Evolutionary conservation across 805 yeast species (phyloP).

Genomic region (Ogataea nitratoaversa): DNA sequence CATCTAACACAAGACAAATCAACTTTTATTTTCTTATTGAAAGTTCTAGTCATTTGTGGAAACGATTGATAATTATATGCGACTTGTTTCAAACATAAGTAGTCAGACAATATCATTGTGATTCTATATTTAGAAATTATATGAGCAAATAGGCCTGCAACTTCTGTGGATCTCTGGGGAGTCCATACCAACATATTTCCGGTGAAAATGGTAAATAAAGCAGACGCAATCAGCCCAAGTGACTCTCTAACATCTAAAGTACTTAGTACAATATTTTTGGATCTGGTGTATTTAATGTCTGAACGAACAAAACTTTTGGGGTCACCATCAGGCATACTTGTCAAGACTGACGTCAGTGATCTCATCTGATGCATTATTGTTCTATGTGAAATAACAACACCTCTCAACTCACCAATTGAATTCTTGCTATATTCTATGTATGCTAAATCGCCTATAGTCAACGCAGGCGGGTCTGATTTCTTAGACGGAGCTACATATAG

Average conservation of each 20-base stretch:
- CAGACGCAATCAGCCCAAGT: conserved; percentile 80
- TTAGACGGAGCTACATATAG: conserved; percentile 54
- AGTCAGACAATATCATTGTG: conserved; percentile 76
- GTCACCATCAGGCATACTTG: conserved; percentile 47
- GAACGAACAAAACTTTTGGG: conserved; percentile 47
- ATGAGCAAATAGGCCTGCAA: conserved; percentile 84
- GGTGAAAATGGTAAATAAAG: conserved; percentile 73
- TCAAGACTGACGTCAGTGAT: conserved; percentile 62
- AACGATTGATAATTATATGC: conserved; percentile 88
- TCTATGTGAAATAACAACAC: conserved; percentile 88
- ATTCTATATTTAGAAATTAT: conserved; percentile 67
- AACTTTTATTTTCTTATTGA: conserved; percentile 66
- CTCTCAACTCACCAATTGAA: conserved; percentile 86
- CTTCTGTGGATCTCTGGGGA: conserved; percentile 66
- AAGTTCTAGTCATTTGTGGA: conserved; percentile 81
- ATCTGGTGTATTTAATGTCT: conserved; percentile 41
- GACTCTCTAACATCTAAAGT: conserved; percentile 72
- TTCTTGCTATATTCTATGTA: conserved; percentile 90
- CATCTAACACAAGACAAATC: conserved; percentile 79
- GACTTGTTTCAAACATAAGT: conserved; percentile 82
- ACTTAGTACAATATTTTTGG: conserved; percentile 55
- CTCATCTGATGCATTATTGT: conserved; percentile 88
- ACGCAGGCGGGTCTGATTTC: conserved; percentile 55
- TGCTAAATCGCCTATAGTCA: conserved; percentile 79
- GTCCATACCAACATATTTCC: conserved; percentile 83